These are phyloP conservation scores for Fusarium keratoplasticum DNA, from an alignment of 2,329 filamentous ascomycete species.

Conservation along the genomic window DNA sequence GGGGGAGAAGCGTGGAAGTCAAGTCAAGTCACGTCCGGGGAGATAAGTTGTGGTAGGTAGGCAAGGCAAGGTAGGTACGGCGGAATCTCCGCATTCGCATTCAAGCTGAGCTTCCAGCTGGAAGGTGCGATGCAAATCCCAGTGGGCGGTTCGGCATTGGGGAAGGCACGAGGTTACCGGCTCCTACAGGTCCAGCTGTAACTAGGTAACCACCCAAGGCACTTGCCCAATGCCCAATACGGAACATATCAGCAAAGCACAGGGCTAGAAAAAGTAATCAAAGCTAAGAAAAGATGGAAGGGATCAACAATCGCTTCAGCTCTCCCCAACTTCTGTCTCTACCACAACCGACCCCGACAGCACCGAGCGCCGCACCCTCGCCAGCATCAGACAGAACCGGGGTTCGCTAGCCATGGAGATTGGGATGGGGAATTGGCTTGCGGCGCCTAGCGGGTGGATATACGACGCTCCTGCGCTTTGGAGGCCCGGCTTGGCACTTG, in stretches of 20 bases:
- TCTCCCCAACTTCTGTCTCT: background rate
- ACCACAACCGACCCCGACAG: background rate
- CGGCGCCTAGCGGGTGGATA: slow-evolving; percentile 29
- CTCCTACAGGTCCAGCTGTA: background rate
- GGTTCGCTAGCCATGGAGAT: slow-evolving; percentile 31
- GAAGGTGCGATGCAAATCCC: slow-evolving; percentile 1
- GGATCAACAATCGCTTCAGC: slow-evolving; percentile 25
- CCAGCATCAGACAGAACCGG: slow-evolving; percentile 4
- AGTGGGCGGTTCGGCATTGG: slow-evolving; percentile 3
- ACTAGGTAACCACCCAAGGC: background rate
- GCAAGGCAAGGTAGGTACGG: background rate
- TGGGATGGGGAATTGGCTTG: slow-evolving; percentile 36
- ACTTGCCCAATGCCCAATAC: background rate
- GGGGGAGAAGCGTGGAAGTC: background rate
- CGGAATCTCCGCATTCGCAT: slow-evolving; percentile 21
- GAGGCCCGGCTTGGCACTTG: slow-evolving; percentile 16
- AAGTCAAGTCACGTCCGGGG: background rate
- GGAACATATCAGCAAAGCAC: background rate
- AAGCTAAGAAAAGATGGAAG: slow-evolving; percentile 17
- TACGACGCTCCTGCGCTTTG: slow-evolving; percentile 3
- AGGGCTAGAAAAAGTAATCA: slow-evolving; percentile 1
- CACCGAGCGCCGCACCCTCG: slow-evolving; percentile 10
- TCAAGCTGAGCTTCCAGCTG: slow-evolving; percentile 15
- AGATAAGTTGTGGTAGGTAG: background rate
- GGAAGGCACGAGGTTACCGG: background rate